Conservation (phyloP, 768 basidiomycete genomes). For the Kwoniella newhampshirensis region DNA sequence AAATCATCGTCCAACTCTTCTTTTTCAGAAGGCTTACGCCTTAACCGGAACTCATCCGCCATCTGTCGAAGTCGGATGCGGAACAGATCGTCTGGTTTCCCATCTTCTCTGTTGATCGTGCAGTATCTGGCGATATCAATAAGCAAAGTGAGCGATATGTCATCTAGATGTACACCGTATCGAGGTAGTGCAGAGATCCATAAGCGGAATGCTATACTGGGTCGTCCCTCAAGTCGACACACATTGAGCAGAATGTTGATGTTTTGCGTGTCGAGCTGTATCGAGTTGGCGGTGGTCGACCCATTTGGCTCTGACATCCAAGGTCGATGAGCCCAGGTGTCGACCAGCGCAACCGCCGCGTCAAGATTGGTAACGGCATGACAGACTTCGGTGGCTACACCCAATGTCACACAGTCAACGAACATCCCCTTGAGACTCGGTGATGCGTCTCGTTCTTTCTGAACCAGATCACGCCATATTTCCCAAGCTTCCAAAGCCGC, state of each 20-base stretch:
- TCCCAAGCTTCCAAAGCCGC: slow-evolving; percentile 26
- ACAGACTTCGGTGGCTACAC: slow-evolving; percentile 24
- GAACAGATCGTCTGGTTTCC: slow-evolving; percentile 34
- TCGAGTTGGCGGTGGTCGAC: slow-evolving; percentile 4
- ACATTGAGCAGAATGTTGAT: slow-evolving; percentile 32
- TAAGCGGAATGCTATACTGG: slow-evolving; percentile 49
- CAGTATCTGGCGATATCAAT: slow-evolving; percentile 64
- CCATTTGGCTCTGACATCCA: neutral
- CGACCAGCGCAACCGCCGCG: slow-evolving; percentile 31
- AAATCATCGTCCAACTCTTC: neutral
- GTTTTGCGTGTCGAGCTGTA: slow-evolving; percentile 31
- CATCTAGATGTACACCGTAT: slow-evolving; percentile 63
- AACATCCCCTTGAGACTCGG: slow-evolving; percentile 9
- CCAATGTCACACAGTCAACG: slow-evolving; percentile 28
- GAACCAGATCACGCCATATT: slow-evolving; percentile 31
- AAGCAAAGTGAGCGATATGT: slow-evolving; percentile 62
- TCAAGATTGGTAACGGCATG: slow-evolving; percentile 10
- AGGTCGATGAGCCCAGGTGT: slow-evolving; percentile 27
- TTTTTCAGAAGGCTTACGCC: neutral
- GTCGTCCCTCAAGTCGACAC: slow-evolving; percentile 13
- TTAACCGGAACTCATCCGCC: slow-evolving; percentile 21
- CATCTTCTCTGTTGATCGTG: slow-evolving; percentile 59
- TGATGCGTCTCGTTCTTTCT: slow-evolving; percentile 10
- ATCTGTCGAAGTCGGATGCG: slow-evolving; percentile 25
- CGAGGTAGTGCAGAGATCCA: slow-evolving; percentile 68